These are phyloP conservation scores for Draba incana DNA, from an alignment of 345 rosid genomes.

Conservation along the genomic window DNA sequence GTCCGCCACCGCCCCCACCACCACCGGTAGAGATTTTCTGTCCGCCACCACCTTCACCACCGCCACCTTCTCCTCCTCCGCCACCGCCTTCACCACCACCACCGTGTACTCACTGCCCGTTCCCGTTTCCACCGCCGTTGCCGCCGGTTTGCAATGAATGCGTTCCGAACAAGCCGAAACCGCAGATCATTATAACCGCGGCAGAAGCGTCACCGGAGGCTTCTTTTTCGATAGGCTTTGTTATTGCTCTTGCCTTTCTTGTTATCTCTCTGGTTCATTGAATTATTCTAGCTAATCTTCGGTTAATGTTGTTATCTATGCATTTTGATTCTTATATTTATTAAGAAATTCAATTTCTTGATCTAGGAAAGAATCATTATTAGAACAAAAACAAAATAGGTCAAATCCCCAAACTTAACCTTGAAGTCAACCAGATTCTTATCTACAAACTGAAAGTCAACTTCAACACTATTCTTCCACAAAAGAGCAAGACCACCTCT, in stretches of 20 bases:
- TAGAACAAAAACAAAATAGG: no score
- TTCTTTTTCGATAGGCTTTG: slow-evolving; percentile 5
- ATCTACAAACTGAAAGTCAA: no score
- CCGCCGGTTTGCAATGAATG: slow-evolving; percentile 39
- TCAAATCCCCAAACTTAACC: no score
- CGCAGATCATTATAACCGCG: slow-evolving; percentile 41
- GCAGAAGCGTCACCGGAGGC: slow-evolving; percentile 20
- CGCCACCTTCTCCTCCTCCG: slow-evolving; percentile 33
- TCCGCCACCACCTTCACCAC: slow-evolving; percentile 27
- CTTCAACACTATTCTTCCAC: no score
- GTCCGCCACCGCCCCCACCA: slow-evolving; percentile 38
- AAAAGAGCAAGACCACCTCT: no score
- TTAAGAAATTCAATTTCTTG: not conserved
- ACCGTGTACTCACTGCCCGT: slow-evolving; percentile 38
- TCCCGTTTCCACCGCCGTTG: slow-evolving; percentile 38
- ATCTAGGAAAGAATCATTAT: not conserved
- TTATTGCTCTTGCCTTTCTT: not conserved
- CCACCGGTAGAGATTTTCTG: slow-evolving; percentile 16
- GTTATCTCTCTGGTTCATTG: slow-evolving; percentile 12
- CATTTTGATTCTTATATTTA: not conserved
- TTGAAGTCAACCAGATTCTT: no score
- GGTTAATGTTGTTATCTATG: not conserved
- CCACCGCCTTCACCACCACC: slow-evolving; percentile 42
- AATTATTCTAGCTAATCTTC: not conserved
- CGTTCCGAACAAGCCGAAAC: slow-evolving; percentile 30